Evolutionary conservation across 1,284 basidiomycete genomes (phyloP).

Genomic region (Paramarasmius palmivorus): DNA sequence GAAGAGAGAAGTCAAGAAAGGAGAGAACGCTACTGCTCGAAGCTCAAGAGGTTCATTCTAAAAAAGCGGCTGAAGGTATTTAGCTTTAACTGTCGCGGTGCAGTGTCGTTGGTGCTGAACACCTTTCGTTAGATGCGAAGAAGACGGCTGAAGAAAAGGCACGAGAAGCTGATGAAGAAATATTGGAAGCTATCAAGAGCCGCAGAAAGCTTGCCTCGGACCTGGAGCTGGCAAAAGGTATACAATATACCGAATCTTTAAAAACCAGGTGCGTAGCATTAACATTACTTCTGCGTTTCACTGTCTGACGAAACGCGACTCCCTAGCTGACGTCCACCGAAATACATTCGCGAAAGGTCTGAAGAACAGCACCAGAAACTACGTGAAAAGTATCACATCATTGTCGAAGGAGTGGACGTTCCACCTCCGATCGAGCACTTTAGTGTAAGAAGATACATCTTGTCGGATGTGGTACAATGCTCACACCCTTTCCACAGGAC

Average conservation of each 20-base stretch:
- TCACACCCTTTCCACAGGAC: slow-evolving; percentile 53
- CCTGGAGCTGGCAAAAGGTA: slow-evolving; percentile 91
- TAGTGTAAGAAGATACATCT: no score
- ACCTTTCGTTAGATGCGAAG: slow-evolving; percentile 63
- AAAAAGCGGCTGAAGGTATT: slow-evolving; percentile 84
- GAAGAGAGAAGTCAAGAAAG: slow-evolving; percentile 73
- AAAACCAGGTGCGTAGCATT: slow-evolving; percentile 66
- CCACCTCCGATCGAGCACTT: slow-evolving; percentile 95
- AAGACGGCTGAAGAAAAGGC: slow-evolving; percentile 84
- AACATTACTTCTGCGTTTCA: not conserved
- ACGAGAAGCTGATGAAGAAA: slow-evolving; percentile 87
- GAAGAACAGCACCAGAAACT: slow-evolving; percentile 73
- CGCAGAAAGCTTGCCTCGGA: slow-evolving; percentile 90
- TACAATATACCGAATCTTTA: slow-evolving; percentile 86
- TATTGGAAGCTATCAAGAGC: slow-evolving; percentile 90
- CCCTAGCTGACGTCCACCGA: slow-evolving; percentile 90
- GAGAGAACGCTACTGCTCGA: slow-evolving; percentile 86
- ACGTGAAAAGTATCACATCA: slow-evolving; percentile 90
- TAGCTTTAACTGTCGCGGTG: slow-evolving; percentile 21
- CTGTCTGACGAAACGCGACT: no score
- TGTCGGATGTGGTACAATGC: not conserved
- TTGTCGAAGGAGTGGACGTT: slow-evolving; percentile 90
- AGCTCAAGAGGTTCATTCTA: slow-evolving; percentile 89
- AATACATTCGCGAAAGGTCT: slow-evolving; percentile 74
- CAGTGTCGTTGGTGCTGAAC: slow-evolving; percentile 16